Evolutionary conservation across 192 early-diverging fungal species (phyloP).

Genomic region (Chytriomyces hyalinus): DNA sequence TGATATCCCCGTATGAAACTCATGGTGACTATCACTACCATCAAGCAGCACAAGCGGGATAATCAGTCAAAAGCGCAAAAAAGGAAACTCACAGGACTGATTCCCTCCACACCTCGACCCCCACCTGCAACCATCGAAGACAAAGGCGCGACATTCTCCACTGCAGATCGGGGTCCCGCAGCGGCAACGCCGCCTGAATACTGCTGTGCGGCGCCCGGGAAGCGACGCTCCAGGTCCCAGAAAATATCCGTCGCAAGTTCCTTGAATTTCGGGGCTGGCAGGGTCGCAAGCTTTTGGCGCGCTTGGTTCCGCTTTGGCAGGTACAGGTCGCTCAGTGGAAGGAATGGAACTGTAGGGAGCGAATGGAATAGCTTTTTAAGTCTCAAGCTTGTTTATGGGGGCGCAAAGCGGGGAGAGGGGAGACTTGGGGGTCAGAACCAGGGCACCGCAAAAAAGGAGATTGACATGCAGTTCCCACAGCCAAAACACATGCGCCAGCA

Average conservation of each 20-base stretch:
- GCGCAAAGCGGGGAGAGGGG: too few species aligned
- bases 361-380: too few species aligned
- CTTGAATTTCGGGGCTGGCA: conserved; percentile 82
- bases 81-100: background rate
- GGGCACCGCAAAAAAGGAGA: too few species aligned
- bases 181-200: conserved; percentile 55
- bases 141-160: too few species aligned
- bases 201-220: conserved; percentile 40
- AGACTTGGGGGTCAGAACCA: too few species aligned
- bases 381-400: too few species aligned
- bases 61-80: background rate
- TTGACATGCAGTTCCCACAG: too few species aligned
- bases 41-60: too few species aligned
- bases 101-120: conserved; percentile 8
- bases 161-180: conserved; percentile 30
- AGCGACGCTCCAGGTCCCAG: conserved; percentile 53
- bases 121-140: background rate
- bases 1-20: too few species aligned
- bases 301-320: conserved; percentile 95
- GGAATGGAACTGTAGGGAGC: conserved; percentile 71
- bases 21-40: too few species aligned
- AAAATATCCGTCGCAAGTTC: conserved; percentile 92
- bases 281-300: conserved; percentile 92
- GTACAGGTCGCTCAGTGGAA: conserved; percentile 83
- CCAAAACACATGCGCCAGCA: too few species aligned